These are phyloP conservation scores for Salicornia ramosissima DNA, from an alignment of 148 eudicot species.

Conservation along the genomic window DNA sequence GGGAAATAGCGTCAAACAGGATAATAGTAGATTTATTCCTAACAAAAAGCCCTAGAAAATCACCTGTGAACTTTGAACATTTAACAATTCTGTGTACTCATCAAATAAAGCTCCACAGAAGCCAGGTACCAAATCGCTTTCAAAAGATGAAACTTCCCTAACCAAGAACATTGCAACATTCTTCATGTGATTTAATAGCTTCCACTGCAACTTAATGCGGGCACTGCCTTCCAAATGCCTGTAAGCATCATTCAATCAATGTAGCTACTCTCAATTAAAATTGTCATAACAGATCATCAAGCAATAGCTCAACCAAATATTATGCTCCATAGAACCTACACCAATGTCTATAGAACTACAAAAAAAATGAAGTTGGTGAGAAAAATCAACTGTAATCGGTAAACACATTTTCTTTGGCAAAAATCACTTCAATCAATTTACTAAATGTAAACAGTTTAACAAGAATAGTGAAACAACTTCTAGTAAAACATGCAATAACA, in stretches of 20 bases:
- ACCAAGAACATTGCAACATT: slow-evolving; percentile 47
- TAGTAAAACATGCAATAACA: not conserved
- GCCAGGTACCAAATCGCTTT: slow-evolving; percentile 35
- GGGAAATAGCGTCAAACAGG: too few species aligned
- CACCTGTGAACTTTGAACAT: slow-evolving; percentile 56
- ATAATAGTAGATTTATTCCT: not conserved
- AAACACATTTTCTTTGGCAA: too few species aligned
- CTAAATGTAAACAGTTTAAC: too few species aligned
- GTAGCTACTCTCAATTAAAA: not conserved
- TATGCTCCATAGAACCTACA: not conserved
- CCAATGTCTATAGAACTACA: too few species aligned
- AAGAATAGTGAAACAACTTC: not conserved
- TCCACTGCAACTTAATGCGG: slow-evolving; percentile 42
- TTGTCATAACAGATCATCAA: not conserved
- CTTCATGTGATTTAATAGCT: slow-evolving; percentile 46
- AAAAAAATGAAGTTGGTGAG: too few species aligned
- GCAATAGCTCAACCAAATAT: not conserved
- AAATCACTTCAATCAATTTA: too few species aligned
- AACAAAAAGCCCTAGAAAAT: not conserved
- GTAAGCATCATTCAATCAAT: slow-evolving; percentile 13
- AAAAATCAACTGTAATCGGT: too few species aligned
- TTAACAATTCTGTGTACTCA: slow-evolving; percentile 45
- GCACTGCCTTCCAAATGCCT: slow-evolving; percentile 53
- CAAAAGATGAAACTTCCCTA: slow-evolving; percentile 35
- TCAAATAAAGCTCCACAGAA: slow-evolving; percentile 44